phyloP scores from a whole-genome alignment of 2,329 filamentous ascomycete genomes.

The Talaromyces marneffei region DNA sequence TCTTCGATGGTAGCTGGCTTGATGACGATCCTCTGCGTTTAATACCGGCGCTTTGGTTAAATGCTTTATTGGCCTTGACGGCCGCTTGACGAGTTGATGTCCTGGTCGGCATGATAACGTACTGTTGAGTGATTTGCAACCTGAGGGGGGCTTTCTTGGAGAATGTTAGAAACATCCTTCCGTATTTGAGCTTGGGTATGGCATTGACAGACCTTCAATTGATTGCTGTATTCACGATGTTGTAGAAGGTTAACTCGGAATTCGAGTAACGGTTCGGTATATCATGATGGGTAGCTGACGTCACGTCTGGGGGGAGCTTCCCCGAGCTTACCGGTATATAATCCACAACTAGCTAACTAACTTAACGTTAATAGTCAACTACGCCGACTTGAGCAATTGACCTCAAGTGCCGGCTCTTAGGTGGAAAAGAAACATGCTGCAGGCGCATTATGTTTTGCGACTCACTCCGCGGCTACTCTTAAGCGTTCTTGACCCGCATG shows the following conservation, averaged over 20 bases:
- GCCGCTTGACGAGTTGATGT: conserved; percentile 41
- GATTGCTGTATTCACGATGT: background rate
- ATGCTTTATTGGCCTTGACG: conserved; percentile 40
- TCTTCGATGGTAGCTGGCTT: conserved; percentile 30
- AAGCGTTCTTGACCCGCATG: background rate
- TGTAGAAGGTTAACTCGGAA: background rate
- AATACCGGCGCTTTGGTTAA: conserved; percentile 29
- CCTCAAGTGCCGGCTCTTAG: background rate
- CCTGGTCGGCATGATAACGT: conserved; percentile 22
- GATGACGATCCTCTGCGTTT: conserved; percentile 36
- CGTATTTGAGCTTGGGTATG: background rate
- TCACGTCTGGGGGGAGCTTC: conserved; percentile 22
- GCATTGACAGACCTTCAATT: conserved; percentile 6
- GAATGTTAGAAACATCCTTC: conserved; percentile 10
- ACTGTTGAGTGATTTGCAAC: conserved; percentile 1
- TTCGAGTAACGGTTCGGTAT: conserved; percentile 1
- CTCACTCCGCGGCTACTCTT: background rate
- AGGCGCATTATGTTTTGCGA: background rate
- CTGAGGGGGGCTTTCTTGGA: background rate
- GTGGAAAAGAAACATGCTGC: background rate
- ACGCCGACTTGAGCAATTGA: background rate
- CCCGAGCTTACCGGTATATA: conserved; percentile 10
- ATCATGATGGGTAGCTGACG: conserved; percentile 28
- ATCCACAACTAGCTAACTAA: background rate
- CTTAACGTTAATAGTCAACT: too few relatives aligned